Base-by-base conservation (phyloP, 2,329 filamentous ascomycete species). In the Neopestalotiopsis sp. region DNA sequence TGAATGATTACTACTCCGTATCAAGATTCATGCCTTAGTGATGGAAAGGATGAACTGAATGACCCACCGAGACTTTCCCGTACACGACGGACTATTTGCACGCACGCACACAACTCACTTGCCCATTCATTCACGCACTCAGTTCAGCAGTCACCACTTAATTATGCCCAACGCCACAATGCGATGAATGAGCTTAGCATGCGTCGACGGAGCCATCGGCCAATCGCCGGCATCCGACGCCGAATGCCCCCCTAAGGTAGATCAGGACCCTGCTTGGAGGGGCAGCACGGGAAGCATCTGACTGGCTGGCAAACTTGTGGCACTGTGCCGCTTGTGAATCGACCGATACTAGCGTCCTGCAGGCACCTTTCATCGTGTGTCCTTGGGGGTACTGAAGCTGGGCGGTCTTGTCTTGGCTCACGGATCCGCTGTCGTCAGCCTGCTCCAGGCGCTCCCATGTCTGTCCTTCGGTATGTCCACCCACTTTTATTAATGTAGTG, bases 251-350 rank as follows among this genome's bases (percentile, higher is more conserved):
- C n/a, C 30, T 28, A 59, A n/a, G 20, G 12, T 24, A 58, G 65
- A 45, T 20, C 38, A 56, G 66, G 66, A 62, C 66, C 66, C 66
- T 67, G 65, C 65, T 67, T 67, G 57, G 66, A 62, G 66, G 57
- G 66, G 66, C 58, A 67, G 24, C 12, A 63, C 13, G 32, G 59
- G 58, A 49, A 10, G 32, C 40, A 32, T 56, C 59, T 67, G 66
- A 67, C 42, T 67, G 66, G 66, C 28, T 57, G 20, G n/a, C 17
- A 20, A 17, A 2, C 45, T n/a, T 52, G 66, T 63, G 12, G 40
- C 58, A 63, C 59, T 40, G 57, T 67, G 59, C 64, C 42, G 52
- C 65, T 45, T 67, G 65, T 28, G 65, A 67, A 49, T 49, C 65
- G 34, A 42, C 56, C 56, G 57, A 24, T 67, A 38, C 52, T 61